These are phyloP conservation scores for Tricholomella constricta DNA, from an alignment of 768 basidiomycete genomes.

Conservation along the genomic window DNA sequence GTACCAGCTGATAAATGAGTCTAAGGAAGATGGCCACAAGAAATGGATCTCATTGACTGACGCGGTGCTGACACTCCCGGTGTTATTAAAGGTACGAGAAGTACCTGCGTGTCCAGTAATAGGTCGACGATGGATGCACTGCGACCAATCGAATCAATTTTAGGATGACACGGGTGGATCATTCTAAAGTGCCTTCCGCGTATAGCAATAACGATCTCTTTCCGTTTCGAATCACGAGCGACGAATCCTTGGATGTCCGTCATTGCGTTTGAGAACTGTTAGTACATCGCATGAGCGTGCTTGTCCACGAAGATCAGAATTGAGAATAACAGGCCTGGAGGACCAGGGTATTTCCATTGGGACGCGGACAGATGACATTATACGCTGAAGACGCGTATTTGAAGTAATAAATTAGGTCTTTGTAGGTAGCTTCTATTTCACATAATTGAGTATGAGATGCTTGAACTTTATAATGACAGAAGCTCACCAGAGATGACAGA, in stretches of 20 bases:
- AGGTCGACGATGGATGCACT: conserved; percentile 46
- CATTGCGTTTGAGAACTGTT: conserved; percentile 41
- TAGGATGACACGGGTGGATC: background rate
- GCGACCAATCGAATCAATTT: background rate
- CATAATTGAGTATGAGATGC: background rate
- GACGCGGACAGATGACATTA: conserved; percentile 43
- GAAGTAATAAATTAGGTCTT: conserved; percentile 53
- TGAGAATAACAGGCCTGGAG: conserved; percentile 22
- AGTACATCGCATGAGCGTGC: background rate
- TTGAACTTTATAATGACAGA: background rate
- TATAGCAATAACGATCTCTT: conserved; percentile 50
- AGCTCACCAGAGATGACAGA: background rate
- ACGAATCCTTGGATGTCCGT: conserved; percentile 53
- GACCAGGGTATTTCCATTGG: conserved; percentile 50
- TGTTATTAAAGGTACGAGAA: conserved; percentile 44
- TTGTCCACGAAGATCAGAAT: background rate
- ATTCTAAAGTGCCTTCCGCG: conserved; percentile 49
- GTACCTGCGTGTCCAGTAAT: conserved; percentile 42
- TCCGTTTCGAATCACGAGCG: conserved; percentile 45
- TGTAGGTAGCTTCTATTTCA: conserved; percentile 35
- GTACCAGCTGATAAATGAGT: conserved; percentile 32
- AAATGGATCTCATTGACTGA: conserved; percentile 12
- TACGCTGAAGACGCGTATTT: conserved; percentile 59
- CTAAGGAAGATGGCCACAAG: background rate
- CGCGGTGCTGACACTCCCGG: conserved; percentile 46